phyloP scores from a whole-genome alignment of 2,329 filamentous ascomycete genomes.

The Aspergillus puulaauensis region DNA sequence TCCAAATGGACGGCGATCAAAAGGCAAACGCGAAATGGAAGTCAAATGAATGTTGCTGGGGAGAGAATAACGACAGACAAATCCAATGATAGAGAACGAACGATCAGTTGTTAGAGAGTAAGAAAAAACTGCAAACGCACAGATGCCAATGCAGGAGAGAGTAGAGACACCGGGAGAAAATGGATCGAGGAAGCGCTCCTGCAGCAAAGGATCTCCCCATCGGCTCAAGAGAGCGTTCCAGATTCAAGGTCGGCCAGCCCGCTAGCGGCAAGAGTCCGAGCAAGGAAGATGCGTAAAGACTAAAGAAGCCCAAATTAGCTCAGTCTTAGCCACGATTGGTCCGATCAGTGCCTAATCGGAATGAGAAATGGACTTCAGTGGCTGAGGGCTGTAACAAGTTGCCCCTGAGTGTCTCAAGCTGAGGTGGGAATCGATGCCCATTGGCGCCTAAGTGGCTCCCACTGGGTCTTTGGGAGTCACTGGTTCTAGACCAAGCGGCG shows the following conservation, averaged over 20 bases:
- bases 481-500: constrained; percentile 11
- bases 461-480: neutral
- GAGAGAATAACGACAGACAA: neutral
- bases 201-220: neutral
- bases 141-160: neutral
- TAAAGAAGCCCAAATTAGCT: constrained; percentile 4
- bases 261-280: neutral
- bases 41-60: constrained; percentile 1
- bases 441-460: constrained; percentile 6
- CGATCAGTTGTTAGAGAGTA: neutral
- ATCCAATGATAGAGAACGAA: neutral
- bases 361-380: constrained; percentile 1
- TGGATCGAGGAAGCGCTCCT: neutral
- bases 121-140: neutral
- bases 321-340: constrained; percentile 2
- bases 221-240: neutral
- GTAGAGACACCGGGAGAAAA: neutral
- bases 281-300: constrained; percentile 3
- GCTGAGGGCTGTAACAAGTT: constrained; percentile 19
- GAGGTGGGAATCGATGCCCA: neutral
- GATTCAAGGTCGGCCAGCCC: neutral
- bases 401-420: constrained; percentile 23
- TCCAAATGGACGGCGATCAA: neutral
- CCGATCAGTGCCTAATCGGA: constrained; percentile 7
- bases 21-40: constrained; percentile 2